phyloP scores from a whole-genome alignment of 1,284 basidiomycete genomes.

The Boletus sp. region DNA sequence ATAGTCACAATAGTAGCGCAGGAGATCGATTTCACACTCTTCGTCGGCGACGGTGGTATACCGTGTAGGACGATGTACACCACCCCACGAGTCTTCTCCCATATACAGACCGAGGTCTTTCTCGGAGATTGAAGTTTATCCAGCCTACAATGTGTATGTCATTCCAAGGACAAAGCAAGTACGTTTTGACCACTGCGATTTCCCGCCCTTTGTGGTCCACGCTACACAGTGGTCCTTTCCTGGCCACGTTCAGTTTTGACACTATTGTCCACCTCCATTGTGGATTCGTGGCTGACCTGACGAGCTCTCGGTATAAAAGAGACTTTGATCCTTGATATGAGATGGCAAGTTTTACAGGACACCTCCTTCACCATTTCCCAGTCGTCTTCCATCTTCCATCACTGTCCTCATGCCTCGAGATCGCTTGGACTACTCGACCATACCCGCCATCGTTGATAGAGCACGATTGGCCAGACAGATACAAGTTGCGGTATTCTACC shows the following conservation, averaged over 20 bases:
- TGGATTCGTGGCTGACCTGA: slow-evolving; percentile 1
- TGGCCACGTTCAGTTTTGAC: not conserved
- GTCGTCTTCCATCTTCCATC: not conserved
- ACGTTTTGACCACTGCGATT: no score
- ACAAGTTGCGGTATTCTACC: not conserved
- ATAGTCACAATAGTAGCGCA: no score
- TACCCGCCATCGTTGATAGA: not conserved
- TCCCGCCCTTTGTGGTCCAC: not conserved
- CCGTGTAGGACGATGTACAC: no score
- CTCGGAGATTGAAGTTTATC: no score
- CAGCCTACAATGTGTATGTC: no score
- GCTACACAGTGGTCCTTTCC: slow-evolving; percentile 1
- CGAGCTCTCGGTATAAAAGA: slow-evolving; percentile 3
- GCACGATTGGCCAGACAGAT: not conserved
- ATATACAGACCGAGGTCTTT: no score
- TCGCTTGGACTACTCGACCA: not conserved
- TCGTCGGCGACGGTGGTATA: no score
- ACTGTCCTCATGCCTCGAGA: not conserved
- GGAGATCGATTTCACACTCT: no score
- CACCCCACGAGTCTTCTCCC: no score
- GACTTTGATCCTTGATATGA: not conserved
- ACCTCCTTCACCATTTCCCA: not conserved
- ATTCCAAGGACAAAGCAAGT: no score
- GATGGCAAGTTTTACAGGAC: not conserved
- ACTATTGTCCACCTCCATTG: slow-evolving; percentile 3